Evolutionary conservation across 139 green algal genomes (phyloP).

Genomic region (Trebouxia sp.): DNA sequence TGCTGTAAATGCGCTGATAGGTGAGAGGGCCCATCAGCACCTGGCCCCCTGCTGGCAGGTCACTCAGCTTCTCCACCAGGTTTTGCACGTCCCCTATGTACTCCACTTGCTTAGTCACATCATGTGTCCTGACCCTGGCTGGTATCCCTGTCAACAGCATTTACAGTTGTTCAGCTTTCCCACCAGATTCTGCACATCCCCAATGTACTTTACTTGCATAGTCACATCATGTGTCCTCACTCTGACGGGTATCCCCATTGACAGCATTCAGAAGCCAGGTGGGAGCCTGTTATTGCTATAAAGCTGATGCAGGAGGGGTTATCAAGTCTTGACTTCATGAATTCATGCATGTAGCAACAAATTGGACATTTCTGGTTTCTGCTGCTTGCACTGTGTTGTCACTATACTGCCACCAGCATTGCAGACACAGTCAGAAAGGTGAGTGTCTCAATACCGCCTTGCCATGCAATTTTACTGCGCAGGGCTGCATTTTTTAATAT

Average conservation of each 20-base stretch:
- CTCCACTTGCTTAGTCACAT: constrained; percentile 32
- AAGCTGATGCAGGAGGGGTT: too few relatives aligned
- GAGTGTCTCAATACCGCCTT: too few relatives aligned
- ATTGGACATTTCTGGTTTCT: too few relatives aligned
- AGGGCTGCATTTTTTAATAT: too few relatives aligned
- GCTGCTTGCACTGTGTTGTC: too few relatives aligned
- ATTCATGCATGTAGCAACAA: too few relatives aligned
- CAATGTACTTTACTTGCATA: constrained; percentile 27
- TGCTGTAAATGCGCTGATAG: constrained; percentile 26
- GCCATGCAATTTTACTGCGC: too few relatives aligned
- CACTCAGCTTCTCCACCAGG: constrained; percentile 13
- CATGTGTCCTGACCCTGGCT: constrained; percentile 1
- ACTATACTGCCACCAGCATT: too few relatives aligned
- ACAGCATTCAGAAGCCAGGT: too few relatives aligned
- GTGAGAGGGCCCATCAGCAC: constrained; percentile 28
- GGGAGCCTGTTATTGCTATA: too few relatives aligned
- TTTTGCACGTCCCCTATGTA: constrained; percentile 29
- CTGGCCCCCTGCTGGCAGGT: constrained; percentile 27
- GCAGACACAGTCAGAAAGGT: too few relatives aligned
- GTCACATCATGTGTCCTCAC: constrained; percentile 29
- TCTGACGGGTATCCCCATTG: background rate
- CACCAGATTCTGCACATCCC: constrained; percentile 1
- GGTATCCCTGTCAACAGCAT: background rate
- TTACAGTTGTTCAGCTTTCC: background rate
- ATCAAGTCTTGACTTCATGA: too few relatives aligned